Evolutionary conservation across 495 filamentous ascomycete species (phyloP).

Genomic region (Penicillium salamii): DNA sequence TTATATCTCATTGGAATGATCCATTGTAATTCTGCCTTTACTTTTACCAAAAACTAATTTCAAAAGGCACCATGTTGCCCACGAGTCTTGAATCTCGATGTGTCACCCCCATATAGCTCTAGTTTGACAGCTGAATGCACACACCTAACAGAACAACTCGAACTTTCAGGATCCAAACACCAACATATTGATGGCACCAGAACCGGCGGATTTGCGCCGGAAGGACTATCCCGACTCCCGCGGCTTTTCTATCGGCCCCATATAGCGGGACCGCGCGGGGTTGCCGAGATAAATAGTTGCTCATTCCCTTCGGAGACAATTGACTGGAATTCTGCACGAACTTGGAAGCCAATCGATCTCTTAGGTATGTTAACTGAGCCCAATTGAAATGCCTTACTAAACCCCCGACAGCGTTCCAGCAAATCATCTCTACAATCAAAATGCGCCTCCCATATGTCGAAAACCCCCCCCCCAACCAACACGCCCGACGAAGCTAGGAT

Average conservation of each 20-base stretch:
- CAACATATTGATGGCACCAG: background rate
- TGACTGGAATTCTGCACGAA: background rate
- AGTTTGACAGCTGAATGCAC: too few relatives aligned
- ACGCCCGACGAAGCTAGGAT: slow-evolving; percentile 51
- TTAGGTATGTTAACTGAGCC: background rate
- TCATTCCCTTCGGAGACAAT: background rate
- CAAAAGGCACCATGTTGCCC: too few relatives aligned
- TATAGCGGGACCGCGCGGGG: slow-evolving; percentile 19
- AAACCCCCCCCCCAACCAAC: slow-evolving; percentile 51
- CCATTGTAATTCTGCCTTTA: too few relatives aligned
- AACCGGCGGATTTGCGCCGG: background rate
- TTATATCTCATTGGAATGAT: too few relatives aligned
- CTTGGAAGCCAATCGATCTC: background rate
- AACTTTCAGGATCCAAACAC: background rate
- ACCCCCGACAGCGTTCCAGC: background rate
- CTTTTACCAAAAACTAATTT: too few relatives aligned
- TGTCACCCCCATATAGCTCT: too few relatives aligned
- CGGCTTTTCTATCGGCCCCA: slow-evolving; percentile 12
- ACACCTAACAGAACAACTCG: too few relatives aligned
- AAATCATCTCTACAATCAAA: slow-evolving; percentile 12
- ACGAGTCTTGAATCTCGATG: too few relatives aligned
- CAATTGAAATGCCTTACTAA: background rate
- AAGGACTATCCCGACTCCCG: slow-evolving; percentile 12
- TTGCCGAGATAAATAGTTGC: slow-evolving; percentile 6
- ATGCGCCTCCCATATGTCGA: slow-evolving; percentile 74